Evolutionary conservation across 2,329 filamentous ascomycete species (phyloP), one percentile per base, ranked within the genome.

Genomic region (Cordyceps fumosorosea): DNA sequence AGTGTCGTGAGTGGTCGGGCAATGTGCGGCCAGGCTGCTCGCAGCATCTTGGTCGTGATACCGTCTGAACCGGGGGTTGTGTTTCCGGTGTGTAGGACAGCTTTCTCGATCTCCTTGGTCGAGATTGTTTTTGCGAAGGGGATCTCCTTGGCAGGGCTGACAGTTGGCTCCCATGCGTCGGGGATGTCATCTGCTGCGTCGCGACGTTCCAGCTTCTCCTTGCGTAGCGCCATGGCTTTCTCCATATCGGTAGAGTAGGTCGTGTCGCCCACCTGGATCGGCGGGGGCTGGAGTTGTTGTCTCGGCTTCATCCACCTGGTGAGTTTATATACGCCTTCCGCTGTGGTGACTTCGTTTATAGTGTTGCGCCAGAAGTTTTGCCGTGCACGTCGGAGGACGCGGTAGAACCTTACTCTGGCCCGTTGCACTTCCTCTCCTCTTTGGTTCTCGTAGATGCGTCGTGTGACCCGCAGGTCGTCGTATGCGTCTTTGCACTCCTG

Each of bases 41-140:
- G 16, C n/a, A 60, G 57, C 57, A 60, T 60, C 48, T 12, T 60
- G 7, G 57, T 60, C 11, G 48, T 60, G 40, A 60, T 60, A 7
- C 50, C 58, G 29, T 60, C 50, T 22, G 40, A 60, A n/a, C 50
- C 26, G 16, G 40, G 50, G 0, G 58, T 60, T 22, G 40, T 60
- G 26, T 60, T 60, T 32, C 58, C 26, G 3, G 50, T 60, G 2
- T 60, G 34, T 51, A 59, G 18, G 34, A 59, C 18, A 59, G 56
- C 56, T 12, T 59, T 59, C 2, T 59, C 34, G 40, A 54, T 14
- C 58, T 60, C 58, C 4, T 48, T 54, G 3, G 32, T 54, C 12
- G 50, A 16, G 44, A 60, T 60, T 6, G 22, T 44, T 22, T 22
- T 44, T 34, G n/a, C 18, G 20, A 60, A 60, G n/a, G 40, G 50